Base-by-base conservation (phyloP, 352 stramenopile species). In the Pythium aristosporum region DNA sequence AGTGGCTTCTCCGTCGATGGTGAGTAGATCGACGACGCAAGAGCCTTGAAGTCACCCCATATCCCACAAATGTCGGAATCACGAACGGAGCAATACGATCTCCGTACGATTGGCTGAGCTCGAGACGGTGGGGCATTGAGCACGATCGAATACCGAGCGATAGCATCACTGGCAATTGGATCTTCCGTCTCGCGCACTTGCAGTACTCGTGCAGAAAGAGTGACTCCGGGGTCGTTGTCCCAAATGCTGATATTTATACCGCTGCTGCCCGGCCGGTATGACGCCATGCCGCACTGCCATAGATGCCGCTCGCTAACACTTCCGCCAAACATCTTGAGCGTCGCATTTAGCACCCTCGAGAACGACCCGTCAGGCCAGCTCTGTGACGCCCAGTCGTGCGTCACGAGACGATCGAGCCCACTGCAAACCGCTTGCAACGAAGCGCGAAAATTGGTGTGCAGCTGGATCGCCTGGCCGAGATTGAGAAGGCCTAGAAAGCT, bases 151-250 rank as follows among this genome's bases (percentile, higher is more conserved):
- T 91, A 93, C 46, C 63, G 13, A 63, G 53, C 5, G 23, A 16
- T 6, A 36, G 50, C 16, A 21, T 57, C 15, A n/a, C 18, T 50
- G 12, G 30, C 28, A 4, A 6, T 37, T 20, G 20, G 20, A 41
- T 60, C 20, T 2, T 2, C 25, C 16, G 46, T 62, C 63, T 91
- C 82, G 6, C 15, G 44, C 9, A 93, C 71, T 18, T 66, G 49
- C 10, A 93, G 50, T 3, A 41, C 39, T 11, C 56, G 7, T 5
- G 50, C 72, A 2, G 84, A 91, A 2, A 91, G 50, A 6, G 84
- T 93, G 12, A 93, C 64, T 4, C 82, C 82, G 8, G 82, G 72
- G 21, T 93, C 84, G 43, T 93, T 93, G 48, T 93, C 84, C 82
- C 82, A 88, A n/a, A 91, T 69, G 28, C 67, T 93, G 30, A 91